Evolutionary conservation across 1,284 basidiomycete species (phyloP).

Genomic region (Rhizoctonia solani): DNA sequence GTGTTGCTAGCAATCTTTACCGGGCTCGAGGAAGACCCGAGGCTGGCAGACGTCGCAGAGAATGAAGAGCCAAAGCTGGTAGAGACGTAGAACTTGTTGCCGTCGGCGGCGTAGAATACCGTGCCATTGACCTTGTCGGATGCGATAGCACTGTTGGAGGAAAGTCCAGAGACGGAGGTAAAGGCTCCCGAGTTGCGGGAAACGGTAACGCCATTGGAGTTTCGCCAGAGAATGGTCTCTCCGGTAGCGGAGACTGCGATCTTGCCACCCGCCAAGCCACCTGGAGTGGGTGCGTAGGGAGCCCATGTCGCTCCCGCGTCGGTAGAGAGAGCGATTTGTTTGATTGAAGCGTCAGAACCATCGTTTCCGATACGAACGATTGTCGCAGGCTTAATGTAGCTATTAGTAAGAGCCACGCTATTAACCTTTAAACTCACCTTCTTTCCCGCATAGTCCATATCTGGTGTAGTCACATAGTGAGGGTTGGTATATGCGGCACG

Average conservation of each 20-base stretch:
- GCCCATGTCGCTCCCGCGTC: slow-evolving; percentile 60
- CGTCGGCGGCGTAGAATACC: slow-evolving; percentile 59
- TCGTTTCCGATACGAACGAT: slow-evolving; percentile 54
- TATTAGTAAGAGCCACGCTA: not conserved
- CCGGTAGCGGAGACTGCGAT: slow-evolving; percentile 62
- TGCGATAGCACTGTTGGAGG: slow-evolving; percentile 58
- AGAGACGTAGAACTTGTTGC: slow-evolving; percentile 61
- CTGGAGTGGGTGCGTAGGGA: slow-evolving; percentile 56
- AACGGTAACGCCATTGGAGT: slow-evolving; percentile 53
- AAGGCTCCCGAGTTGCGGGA: slow-evolving; percentile 58
- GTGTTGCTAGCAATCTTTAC: slow-evolving; percentile 61
- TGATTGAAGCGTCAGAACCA: slow-evolving; percentile 49
- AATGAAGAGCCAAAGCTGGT: slow-evolving; percentile 60
- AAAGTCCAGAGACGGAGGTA: slow-evolving; percentile 55
- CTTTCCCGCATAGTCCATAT: slow-evolving; percentile 64
- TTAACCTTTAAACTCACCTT: slow-evolving; percentile 2
- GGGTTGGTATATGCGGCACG: slow-evolving; percentile 54
- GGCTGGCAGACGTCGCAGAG: slow-evolving; percentile 46
- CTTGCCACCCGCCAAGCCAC: slow-evolving; percentile 55
- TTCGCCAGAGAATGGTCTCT: slow-evolving; percentile 62
- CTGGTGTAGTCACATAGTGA: slow-evolving; percentile 48
- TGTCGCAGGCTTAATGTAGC: slow-evolving; percentile 48
- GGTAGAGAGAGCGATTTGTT: slow-evolving; percentile 60
- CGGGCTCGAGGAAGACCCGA: slow-evolving; percentile 56
- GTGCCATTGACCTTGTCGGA: slow-evolving; percentile 59